Evolutionary conservation across 2,329 filamentous ascomycete species (phyloP).

Genomic region (Pestalotiopsis sp.): DNA sequence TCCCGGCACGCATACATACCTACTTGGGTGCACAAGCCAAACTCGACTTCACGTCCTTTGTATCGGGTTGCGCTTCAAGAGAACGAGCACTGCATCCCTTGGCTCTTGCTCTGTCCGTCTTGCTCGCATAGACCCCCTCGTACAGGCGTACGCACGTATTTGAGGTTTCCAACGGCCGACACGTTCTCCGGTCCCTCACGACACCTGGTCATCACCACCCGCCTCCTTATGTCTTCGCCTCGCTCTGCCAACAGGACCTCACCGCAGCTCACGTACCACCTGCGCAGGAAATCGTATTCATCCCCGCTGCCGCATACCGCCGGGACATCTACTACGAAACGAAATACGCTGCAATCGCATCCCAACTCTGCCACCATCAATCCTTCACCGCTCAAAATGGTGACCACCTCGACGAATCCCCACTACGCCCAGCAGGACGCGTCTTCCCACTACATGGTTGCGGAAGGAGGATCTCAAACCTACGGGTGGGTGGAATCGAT

Average conservation of each 20-base stretch:
- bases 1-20: neutral
- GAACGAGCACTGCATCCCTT: neutral
- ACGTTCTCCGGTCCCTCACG: neutral
- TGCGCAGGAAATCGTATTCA: slow-evolving; percentile 12
- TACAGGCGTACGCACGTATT: neutral
- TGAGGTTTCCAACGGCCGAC: neutral
- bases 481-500: slow-evolving; percentile 54
- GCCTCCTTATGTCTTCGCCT: slow-evolving; percentile 29
- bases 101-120: neutral
- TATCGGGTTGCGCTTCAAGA: neutral
- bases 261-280: slow-evolving; percentile 24
- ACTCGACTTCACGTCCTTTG: neutral
- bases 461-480: slow-evolving; percentile 26
- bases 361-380: slow-evolving; percentile 24
- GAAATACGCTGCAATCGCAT: slow-evolving; percentile 10
- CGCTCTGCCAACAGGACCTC: slow-evolving; percentile 27
- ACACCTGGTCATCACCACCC: neutral
- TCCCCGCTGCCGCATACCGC: slow-evolving; percentile 14
- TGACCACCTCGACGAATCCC: slow-evolving; percentile 29
- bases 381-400: slow-evolving; percentile 36
- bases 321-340: slow-evolving; percentile 8
- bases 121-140: neutral
- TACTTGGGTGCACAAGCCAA: neutral
- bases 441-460: slow-evolving; percentile 28
- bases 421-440: slow-evolving; percentile 28